Evolutionary conservation across 228 moss, liverwort and hornwort genomes (phyloP), one percentile per base, ranked within the genome.

Genomic region (Sphagnum fallax): DNA sequence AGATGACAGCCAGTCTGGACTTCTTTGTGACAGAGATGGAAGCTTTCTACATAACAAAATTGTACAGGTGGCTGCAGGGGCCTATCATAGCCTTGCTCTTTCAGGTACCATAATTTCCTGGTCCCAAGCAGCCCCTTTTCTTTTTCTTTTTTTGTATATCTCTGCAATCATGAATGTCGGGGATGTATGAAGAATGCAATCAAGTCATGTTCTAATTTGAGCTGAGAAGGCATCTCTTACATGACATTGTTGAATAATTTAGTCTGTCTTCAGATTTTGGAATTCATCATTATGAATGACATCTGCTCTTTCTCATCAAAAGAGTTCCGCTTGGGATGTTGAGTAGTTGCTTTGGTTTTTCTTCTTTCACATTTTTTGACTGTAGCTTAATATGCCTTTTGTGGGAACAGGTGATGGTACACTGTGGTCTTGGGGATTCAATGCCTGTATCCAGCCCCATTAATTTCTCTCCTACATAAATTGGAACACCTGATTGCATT

Each of bases 401-500:
- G 65, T 5, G 67, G 48, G 59, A 67, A 67, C 82, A 88, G 88
- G 75, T 69, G 88, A 85, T 71, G 88, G 88, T 9, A 84, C 78
- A 48, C 76, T 85, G 69, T 85, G 88, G 88, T 85, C 88, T 50
- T 88, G 88, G 88, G 88, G 88, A 70, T 88, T 77, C 78, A 85
- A 88, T 85, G 88, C 88, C 70, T 88, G 88, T 88, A 88, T 88
- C 88, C 88, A 77, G 61, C 64, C 67, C 62, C 52, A 63, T 6
- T 10, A 68, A 13, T 68, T 61, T 69, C 61, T 62, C 55, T 13
- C 16, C 53, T 53, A 48, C 48, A 8, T 65, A 6, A 32, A 49
- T 11, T 0, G 60, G 60, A 61, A 16, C 14, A 14, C 2, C 32
- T 32, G 32, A 32, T 32, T 32, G 32, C 32, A 32, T 32, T 3